phyloP scores from a whole-genome alignment of 1,284 basidiomycete genomes.

The Tilletia walkeri region DNA sequence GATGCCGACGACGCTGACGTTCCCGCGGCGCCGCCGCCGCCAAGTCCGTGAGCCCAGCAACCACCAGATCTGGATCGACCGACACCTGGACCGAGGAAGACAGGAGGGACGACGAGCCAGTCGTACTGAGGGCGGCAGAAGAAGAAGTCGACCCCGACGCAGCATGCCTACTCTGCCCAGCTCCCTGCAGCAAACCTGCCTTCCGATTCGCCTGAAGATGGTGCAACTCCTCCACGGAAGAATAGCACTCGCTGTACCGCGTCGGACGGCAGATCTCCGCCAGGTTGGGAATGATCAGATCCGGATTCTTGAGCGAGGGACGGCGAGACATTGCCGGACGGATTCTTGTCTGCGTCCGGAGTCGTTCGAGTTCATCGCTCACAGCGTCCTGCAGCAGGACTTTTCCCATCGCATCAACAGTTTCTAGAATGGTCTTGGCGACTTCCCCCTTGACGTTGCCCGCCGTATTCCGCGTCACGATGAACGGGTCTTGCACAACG shows the following conservation, averaged over 20 bases:
- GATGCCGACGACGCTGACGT: no score
- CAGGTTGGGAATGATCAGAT: not conserved
- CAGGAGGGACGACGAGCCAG: no score
- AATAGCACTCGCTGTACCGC: not conserved
- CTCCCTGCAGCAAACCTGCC: no score
- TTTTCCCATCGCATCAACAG: not conserved
- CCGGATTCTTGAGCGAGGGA: not conserved
- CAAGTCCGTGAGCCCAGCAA: no score
- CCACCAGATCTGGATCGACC: no score
- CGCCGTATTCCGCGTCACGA: conserved; percentile 53
- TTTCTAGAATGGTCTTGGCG: not conserved
- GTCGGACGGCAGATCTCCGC: not conserved
- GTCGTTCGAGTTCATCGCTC: not conserved
- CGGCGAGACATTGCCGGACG: no score
- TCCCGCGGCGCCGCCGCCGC: no score
- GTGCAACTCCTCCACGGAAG: no score
- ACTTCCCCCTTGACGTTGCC: conserved; percentile 39
- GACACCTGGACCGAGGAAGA: no score
- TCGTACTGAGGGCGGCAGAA: no score
- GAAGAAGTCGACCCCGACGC: no score
- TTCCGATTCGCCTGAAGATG: not conserved
- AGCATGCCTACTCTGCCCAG: no score
- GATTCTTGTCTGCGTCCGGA: not conserved
- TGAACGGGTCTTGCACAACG: conserved; percentile 56
- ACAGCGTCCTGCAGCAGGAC: not conserved